phyloP scores from a whole-genome alignment of 768 basidiomycete species.

The Kwoniella europaea region DNA sequence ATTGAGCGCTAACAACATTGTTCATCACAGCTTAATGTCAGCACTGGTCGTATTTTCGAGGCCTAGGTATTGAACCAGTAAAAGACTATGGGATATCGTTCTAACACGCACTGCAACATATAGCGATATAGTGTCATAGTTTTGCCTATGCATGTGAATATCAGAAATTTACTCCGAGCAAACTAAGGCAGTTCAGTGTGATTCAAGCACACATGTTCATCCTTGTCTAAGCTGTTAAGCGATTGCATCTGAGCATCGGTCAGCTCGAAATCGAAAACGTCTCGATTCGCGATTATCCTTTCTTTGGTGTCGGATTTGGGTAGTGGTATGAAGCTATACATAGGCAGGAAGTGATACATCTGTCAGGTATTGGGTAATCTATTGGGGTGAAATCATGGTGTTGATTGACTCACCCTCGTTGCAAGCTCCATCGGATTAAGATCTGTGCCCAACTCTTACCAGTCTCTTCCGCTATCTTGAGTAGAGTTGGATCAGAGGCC shows the following conservation, averaged over 20 bases:
- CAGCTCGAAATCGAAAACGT: conserved; percentile 79
- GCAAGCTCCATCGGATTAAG: conserved; percentile 62
- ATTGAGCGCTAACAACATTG: neutral
- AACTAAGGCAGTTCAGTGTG: conserved; percentile 35
- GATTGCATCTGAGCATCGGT: conserved; percentile 67
- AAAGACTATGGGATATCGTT: neutral
- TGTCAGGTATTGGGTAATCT: neutral
- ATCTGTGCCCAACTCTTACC: conserved; percentile 60
- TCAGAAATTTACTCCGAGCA: neutral
- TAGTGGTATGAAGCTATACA: conserved; percentile 74
- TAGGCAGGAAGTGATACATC: neutral
- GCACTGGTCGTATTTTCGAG: conserved; percentile 49
- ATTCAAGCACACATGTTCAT: conserved; percentile 53
- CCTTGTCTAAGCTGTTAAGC: conserved; percentile 74
- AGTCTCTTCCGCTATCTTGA: conserved; percentile 49
- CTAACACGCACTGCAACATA: too few relatives aligned
- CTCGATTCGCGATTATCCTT: conserved; percentile 63
- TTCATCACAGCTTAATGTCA: conserved; percentile 41
- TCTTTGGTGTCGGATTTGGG: conserved; percentile 72
- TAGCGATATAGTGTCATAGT: too few relatives aligned
- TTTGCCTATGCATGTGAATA: neutral
- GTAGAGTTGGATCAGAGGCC: conserved; percentile 42
- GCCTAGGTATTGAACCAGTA: conserved; percentile 15
- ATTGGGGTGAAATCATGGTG: neutral
- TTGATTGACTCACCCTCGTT: conserved; percentile 58